Evolutionary conservation across 2,329 filamentous ascomycete genomes (phyloP).

Genomic region (Fusarium duplospermum): DNA sequence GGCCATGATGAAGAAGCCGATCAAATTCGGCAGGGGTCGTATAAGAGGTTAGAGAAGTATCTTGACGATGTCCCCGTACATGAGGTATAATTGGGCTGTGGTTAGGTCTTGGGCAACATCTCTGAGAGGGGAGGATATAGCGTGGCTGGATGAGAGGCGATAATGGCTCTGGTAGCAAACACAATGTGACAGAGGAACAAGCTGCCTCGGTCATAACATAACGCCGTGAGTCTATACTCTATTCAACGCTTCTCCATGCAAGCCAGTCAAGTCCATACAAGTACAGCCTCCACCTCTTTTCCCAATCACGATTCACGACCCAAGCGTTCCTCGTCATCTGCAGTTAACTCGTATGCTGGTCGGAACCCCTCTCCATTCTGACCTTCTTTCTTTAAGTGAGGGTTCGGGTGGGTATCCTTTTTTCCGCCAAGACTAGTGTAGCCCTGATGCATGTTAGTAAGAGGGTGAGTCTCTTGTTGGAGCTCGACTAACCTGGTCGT

Average conservation of each 20-base stretch:
- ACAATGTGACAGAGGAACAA: not conserved
- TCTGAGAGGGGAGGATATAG: not conserved
- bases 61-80: not conserved
- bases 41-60: constrained; percentile 16
- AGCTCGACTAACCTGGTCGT: constrained; percentile 65
- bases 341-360: constrained; percentile 80
- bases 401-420: constrained; percentile 90
- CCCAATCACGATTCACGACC: constrained; percentile 69
- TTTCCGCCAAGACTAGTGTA: constrained; percentile 94
- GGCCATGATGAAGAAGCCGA: not conserved
- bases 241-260: constrained; percentile 25
- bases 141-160: not conserved
- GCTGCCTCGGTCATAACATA: constrained; percentile 7
- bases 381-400: constrained; percentile 52
- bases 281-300: constrained; percentile 14
- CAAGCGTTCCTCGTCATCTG: constrained; percentile 82
- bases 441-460: constrained; percentile 56
- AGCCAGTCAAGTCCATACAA: constrained; percentile 20
- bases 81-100: not conserved
- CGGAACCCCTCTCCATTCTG: constrained; percentile 61
- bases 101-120: too few species aligned
- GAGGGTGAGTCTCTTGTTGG: not conserved
- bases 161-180: not conserved
- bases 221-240: constrained; percentile 37
- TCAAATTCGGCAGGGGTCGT: constrained; percentile 6